Evolutionary conservation across 148 eudicot species (phyloP).

Genomic region (Rhododendron griersonianum): DNA sequence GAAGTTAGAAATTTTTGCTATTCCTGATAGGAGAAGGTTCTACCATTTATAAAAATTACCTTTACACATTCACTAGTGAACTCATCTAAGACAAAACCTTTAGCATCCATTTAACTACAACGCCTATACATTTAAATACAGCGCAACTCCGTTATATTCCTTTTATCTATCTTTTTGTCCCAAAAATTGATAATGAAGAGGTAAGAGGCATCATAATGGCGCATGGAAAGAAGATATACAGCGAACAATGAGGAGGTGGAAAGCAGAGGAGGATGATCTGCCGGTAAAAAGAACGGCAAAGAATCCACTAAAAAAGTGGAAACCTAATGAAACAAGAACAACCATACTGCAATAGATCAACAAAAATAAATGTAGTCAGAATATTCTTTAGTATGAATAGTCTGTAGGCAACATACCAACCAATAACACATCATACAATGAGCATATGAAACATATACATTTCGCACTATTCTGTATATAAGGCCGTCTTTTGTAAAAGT

Average conservation of each 20-base stretch:
- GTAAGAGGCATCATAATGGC: background rate
- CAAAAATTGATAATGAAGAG: background rate
- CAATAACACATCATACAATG: background rate
- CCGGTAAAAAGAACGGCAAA: background rate
- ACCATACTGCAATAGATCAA: background rate
- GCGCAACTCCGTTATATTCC: background rate
- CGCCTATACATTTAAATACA: background rate
- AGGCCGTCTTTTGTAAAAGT: background rate
- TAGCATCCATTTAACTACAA: background rate
- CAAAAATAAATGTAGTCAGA: background rate
- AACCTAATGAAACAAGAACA: background rate
- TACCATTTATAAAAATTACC: too few species aligned
- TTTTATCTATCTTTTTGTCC: background rate
- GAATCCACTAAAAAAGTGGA: background rate
- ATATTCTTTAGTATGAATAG: background rate
- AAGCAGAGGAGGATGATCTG: background rate
- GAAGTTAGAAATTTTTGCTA: background rate
- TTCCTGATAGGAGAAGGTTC: background rate
- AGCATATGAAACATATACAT: background rate
- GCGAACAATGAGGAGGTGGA: background rate
- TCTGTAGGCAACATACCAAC: background rate
- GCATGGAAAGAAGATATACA: constrained; percentile 2
- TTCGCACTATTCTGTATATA: background rate
- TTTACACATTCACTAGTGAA: background rate
- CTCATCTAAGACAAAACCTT: background rate